Evolutionary conservation across 139 green algal species (phyloP).

Genomic region (Chlamydomonas urium): DNA sequence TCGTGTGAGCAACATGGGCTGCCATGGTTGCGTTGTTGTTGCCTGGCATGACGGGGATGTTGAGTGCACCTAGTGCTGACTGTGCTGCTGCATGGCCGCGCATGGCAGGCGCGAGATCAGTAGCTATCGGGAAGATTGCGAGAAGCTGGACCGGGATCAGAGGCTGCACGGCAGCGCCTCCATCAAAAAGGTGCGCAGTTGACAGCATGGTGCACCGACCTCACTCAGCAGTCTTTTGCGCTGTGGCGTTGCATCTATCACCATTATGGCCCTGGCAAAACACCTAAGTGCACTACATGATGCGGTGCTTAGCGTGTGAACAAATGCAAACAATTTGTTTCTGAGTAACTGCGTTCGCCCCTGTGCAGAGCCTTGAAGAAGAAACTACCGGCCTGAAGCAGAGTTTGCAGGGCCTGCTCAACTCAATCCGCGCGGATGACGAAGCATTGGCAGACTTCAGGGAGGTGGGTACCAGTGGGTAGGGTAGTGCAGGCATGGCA

Average conservation of each 20-base stretch:
- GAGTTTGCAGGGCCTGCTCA: conserved; percentile 32
- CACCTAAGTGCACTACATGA: neutral
- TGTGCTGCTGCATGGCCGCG: neutral
- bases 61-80: too few species aligned
- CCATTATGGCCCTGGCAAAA: neutral
- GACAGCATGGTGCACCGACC: neutral
- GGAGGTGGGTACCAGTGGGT: too few species aligned
- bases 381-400: conserved; percentile 29
- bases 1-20: too few species aligned
- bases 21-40: too few species aligned
- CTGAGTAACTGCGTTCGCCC: neutral
- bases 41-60: too few species aligned
- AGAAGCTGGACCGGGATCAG: conserved; percentile 28
- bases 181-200: conserved; percentile 30
- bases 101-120: conserved; percentile 35
- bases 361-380: conserved; percentile 40
- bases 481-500: too few species aligned
- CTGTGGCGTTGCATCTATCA: neutral
- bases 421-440: conserved; percentile 32
- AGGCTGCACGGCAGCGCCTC: conserved; percentile 29
- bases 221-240: neutral
- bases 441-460: conserved; percentile 42
- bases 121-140: conserved; percentile 35
- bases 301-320: neutral
- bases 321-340: neutral